Base-by-base conservation (phyloP, 371 early-diverging fungal genomes). In the Rhizomucor miehei region DNA sequence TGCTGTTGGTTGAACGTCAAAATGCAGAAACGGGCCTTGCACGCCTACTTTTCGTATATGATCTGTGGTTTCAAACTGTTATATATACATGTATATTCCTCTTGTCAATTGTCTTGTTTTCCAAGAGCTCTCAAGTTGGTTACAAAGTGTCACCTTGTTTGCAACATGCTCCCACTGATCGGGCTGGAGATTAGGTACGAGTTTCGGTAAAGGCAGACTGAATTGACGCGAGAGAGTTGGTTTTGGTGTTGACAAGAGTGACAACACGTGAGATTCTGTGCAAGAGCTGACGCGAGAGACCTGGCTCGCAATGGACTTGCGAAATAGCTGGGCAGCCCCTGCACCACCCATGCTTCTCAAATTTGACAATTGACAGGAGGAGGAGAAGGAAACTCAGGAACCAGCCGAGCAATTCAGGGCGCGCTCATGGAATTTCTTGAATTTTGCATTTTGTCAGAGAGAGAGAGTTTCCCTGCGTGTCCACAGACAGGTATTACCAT, bases 11-110 rank as follows among this genome's bases (percentile, higher is more conserved):
- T 80, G 69, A 48, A 91, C 79, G 58, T 61, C 56, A 67, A 92
- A 90, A 58, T 89, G 88, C 39, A 93, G 43, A 64, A 89, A 91
- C 19, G 84, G 80, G 9, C 90, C 89, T 2, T 34, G 11, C 14
- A 51, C 38, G 14, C 45, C 14, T 19, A 47, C 56, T 17, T 51
- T 11, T 35, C 20, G 44, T 23, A 61, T 52, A 12, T 25, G 24
- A 1, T 41, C 11, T 48, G 35, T 23, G 62, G 36, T n/a, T 57
- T 21, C 43, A 65, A 63, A 62, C 54, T 37, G 16, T 38, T 41
- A 6, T 16, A 16, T 25, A 2, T 38, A 37, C 8, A 39, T 8
- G 24, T 41, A 13, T 25, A 21, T 6, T 54, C 3, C 40, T 24
- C 19, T 8, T 6, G 39, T 19, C 13, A 8, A 8, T 16, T 44